Conservation (phyloP, 2,329 filamentous ascomycete genomes). For the Fusarium sp. region DNA sequence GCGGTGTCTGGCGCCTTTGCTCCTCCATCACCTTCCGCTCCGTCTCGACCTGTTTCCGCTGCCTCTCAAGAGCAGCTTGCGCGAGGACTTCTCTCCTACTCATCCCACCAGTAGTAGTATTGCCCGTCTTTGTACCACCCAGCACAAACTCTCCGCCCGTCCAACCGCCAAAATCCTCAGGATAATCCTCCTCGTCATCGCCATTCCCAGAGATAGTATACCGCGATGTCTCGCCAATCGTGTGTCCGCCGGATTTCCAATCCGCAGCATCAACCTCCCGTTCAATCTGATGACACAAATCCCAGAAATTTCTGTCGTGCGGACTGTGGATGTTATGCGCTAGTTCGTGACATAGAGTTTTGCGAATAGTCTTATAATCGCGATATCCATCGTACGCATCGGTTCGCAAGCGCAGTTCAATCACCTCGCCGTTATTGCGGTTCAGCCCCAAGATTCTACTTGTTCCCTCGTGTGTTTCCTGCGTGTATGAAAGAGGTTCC, state of each 20-base stretch:
- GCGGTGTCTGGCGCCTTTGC: conserved; percentile 42
- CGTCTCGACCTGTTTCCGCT: conserved; percentile 49
- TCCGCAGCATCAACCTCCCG: conserved; percentile 84
- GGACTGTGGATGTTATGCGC: conserved; percentile 89
- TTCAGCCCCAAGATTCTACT: conserved; percentile 87
- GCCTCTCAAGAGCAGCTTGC: conserved; percentile 55
- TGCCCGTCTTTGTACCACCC: conserved; percentile 63
- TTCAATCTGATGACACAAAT: conserved; percentile 87
- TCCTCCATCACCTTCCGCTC: conserved; percentile 50
- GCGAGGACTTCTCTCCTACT: conserved; percentile 81
- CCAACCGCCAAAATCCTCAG: conserved; percentile 78
- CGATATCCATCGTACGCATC: conserved; percentile 94
- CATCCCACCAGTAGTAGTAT: conserved; percentile 60
- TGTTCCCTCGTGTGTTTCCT: conserved; percentile 75
- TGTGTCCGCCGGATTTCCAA: conserved; percentile 78
- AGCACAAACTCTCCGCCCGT: conserved; percentile 82
- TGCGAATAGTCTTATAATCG: conserved; percentile 90
- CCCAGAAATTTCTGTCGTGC: conserved; percentile 91
- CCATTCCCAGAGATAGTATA: conserved; percentile 66
- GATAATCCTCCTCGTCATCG: conserved; percentile 59
- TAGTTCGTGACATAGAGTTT: conserved; percentile 94
- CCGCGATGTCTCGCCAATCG: conserved; percentile 72
- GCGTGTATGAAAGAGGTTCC: conserved; percentile 86
- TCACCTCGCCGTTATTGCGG: conserved; percentile 86
- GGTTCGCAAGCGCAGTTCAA: conserved; percentile 90